A percentile compares a stretch with the other conserved stretches of the same genome.
phyloP scores from a whole-genome alignment of 139 green algal genomes.

The Prasinococcaceae sp. region DNA sequence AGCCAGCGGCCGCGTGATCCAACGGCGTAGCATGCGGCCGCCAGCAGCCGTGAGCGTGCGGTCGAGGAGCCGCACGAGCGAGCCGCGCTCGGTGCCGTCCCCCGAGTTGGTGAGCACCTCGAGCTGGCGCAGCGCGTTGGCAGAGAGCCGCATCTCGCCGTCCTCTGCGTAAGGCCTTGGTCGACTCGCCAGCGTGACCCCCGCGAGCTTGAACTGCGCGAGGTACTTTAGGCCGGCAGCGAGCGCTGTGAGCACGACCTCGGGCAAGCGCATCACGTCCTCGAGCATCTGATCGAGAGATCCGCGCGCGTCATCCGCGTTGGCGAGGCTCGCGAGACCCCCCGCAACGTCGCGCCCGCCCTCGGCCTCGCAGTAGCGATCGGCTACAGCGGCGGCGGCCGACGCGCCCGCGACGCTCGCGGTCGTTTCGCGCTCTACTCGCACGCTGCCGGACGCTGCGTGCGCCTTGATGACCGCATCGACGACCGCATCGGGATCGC shows the following conservation, averaged over 20 bases:
- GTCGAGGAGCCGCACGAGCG: constrained; percentile 68
- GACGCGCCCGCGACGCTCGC: too few species aligned
- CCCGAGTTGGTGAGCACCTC: constrained; percentile 28
- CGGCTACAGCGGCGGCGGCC: too few species aligned
- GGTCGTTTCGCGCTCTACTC: too few species aligned
- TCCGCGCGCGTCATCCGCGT: too few species aligned
- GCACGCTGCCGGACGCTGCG: too few species aligned
- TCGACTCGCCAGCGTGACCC: constrained; percentile 25
- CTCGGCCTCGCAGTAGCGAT: too few species aligned
- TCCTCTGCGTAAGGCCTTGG: not conserved
- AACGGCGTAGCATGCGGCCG: constrained; percentile 45
- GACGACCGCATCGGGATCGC: too few species aligned
- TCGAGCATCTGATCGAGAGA: too few species aligned
- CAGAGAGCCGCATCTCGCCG: constrained; percentile 31
- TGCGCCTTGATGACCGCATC: too few species aligned
- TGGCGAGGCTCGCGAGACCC: too few species aligned
- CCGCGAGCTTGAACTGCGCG: constrained; percentile 41
- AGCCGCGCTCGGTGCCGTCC: constrained; percentile 33
- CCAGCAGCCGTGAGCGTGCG: constrained; percentile 50
- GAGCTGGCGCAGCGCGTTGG: constrained; percentile 45
- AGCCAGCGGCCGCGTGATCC: too few species aligned
- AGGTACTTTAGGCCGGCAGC: constrained; percentile 46
- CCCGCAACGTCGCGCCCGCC: too few species aligned
- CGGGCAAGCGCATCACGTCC: constrained; percentile 31
- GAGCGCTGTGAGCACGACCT: constrained; percentile 36